Evolutionary conservation across 768 basidiomycete species (phyloP).

Genomic region (Symmetrospora coprosmae): DNA sequence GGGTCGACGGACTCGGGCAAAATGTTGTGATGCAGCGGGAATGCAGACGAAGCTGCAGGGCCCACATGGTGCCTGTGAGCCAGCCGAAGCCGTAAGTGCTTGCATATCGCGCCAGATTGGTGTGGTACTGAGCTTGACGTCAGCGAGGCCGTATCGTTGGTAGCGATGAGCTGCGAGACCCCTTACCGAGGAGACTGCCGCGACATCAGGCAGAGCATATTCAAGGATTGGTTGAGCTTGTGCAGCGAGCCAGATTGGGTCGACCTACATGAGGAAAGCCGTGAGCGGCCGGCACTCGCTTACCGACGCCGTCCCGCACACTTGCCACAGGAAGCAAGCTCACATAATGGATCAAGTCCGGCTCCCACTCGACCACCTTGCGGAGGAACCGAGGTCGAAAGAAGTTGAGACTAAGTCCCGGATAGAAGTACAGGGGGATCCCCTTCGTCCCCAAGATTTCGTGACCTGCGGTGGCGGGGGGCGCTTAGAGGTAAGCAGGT

Average conservation of each 20-base stretch:
- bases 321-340: too few relatives aligned
- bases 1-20: conserved; percentile 40
- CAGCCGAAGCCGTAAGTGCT: conserved; percentile 39
- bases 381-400: conserved; percentile 40
- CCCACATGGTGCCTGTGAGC: conserved; percentile 41
- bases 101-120: conserved; percentile 40
- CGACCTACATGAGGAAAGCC: too few relatives aligned
- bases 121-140: conserved; percentile 42
- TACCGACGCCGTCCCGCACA: too few relatives aligned
- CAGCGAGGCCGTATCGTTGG: too few relatives aligned
- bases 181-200: conserved; percentile 4
- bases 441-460: conserved; percentile 40
- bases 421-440: conserved; percentile 40
- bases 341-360: conserved; percentile 41
- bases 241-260: conserved; percentile 44
- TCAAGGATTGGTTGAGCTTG: conserved; percentile 37
- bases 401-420: conserved; percentile 41
- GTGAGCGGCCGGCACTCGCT: too few relatives aligned
- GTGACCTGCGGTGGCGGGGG: conserved; percentile 32
- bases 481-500: neutral
- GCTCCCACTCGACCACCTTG: conserved; percentile 33
- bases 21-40: conserved; percentile 37
- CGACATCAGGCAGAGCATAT: conserved; percentile 6
- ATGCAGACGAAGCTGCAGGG: conserved; percentile 25
- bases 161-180: too few relatives aligned